These are phyloP conservation scores for Lepidium didymum DNA, from an alignment of 345 rosid genomes.

Conservation along the genomic window DNA sequence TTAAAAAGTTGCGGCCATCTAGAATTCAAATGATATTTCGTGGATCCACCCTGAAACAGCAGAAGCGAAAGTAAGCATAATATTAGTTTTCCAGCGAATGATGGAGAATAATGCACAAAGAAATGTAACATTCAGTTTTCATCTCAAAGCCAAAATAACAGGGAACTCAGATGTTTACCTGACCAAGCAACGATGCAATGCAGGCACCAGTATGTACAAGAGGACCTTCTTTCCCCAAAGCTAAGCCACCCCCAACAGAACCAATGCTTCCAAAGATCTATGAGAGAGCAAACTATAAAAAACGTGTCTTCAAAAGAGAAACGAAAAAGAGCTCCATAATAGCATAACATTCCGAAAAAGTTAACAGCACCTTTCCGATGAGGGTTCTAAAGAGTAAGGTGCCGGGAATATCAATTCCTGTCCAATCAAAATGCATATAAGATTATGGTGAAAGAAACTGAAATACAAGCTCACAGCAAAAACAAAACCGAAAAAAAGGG, in stretches of 20 bases:
- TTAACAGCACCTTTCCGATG: conserved; percentile 71
- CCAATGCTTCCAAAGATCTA: conserved; percentile 99
- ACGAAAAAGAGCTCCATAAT: background rate
- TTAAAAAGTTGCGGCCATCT: conserved; percentile 90
- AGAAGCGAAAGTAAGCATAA: conserved; percentile 8
- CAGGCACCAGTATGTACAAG: conserved; percentile 97
- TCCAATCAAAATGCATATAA: conserved; percentile 4
- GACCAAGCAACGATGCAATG: conserved; percentile 97
- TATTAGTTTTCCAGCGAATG: background rate
- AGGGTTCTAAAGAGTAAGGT: conserved; percentile 92
- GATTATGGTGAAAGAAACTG: background rate
- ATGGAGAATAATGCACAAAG: background rate
- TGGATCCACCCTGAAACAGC: conserved; percentile 77
- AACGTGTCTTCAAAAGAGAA: background rate
- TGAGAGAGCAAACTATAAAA: conserved; percentile 17
- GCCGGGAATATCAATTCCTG: conserved; percentile 88
- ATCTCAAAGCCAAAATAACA: background rate
- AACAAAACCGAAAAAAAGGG: background rate
- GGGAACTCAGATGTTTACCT: conserved; percentile 40
- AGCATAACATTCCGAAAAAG: background rate
- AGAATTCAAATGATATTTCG: conserved; percentile 81
- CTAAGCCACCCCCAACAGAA: conserved; percentile 97
- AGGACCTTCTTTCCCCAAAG: conserved; percentile 96
- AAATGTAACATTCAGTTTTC: background rate
- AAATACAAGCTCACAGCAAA: background rate